Evolutionary conservation across 768 basidiomycete genomes (phyloP).

Genomic region (Suillus tomentosus): DNA sequence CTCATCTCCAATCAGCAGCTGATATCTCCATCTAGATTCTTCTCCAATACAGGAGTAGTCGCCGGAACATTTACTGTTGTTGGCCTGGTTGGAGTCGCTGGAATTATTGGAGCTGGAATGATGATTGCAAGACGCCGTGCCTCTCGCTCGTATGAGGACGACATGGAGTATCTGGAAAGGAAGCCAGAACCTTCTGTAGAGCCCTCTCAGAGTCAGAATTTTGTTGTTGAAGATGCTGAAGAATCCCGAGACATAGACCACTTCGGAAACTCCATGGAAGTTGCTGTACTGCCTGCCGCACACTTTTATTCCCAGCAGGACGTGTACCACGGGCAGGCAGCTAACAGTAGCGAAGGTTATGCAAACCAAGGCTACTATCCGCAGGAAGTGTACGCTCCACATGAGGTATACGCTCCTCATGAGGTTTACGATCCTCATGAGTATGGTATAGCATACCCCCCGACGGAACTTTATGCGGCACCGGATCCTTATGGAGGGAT

Average conservation of each 20-base stretch:
- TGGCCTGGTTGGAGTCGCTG: conserved; percentile 38
- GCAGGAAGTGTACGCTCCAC: conserved; percentile 28
- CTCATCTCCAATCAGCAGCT: neutral
- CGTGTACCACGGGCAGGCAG: conserved; percentile 9
- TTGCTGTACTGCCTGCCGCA: conserved; percentile 18
- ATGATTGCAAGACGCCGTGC: conserved; percentile 34
- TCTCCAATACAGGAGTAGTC: conserved; percentile 47
- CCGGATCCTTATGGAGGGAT: conserved; percentile 21
- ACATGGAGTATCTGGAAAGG: conserved; percentile 32
- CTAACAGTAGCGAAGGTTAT: conserved; percentile 11
- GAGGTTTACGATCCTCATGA: conserved; percentile 17
- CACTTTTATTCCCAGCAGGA: conserved; percentile 28
- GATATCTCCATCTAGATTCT: conserved; percentile 39
- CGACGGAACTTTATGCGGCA: conserved; percentile 26
- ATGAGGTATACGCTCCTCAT: conserved; percentile 16
- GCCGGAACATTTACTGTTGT: conserved; percentile 47
- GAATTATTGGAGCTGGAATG: conserved; percentile 31
- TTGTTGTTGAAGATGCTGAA: conserved; percentile 19
- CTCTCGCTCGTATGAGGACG: conserved; percentile 27
- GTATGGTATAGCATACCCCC: conserved; percentile 31
- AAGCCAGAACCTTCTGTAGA: conserved; percentile 13
- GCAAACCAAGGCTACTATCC: conserved; percentile 20
- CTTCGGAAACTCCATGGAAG: conserved; percentile 22
- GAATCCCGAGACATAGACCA: conserved; percentile 25
- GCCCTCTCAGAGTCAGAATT: conserved; percentile 16